A percentile compares a stretch with the other conserved stretches of the same genome.
Evolutionary conservation across 2,329 filamentous ascomycete species (phyloP).

Genomic region (Venturia aucupariae): DNA sequence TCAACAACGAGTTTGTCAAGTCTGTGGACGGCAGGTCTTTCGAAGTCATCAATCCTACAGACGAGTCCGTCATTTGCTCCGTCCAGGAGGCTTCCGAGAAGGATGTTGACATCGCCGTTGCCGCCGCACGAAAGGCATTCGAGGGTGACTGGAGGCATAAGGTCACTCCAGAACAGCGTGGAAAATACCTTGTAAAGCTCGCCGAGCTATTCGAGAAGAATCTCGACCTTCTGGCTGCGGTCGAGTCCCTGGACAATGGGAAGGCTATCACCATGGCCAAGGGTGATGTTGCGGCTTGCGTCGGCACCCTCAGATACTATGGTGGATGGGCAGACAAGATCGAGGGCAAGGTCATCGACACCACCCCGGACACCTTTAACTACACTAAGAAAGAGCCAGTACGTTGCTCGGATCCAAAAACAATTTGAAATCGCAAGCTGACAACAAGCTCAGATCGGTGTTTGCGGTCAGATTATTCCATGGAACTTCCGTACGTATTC

Average conservation of each 20-base stretch:
- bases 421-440: not conserved
- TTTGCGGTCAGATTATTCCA: slow-evolving; percentile 80
- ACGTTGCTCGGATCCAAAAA: slow-evolving; percentile 20
- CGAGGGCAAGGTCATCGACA: slow-evolving; percentile 76
- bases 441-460: slow-evolving; percentile 46
- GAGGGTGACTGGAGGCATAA: slow-evolving; percentile 58
- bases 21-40: slow-evolving; percentile 81
- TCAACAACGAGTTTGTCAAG: slow-evolving; percentile 87
- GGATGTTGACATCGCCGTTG: slow-evolving; percentile 71
- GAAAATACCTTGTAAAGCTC: slow-evolving; percentile 62
- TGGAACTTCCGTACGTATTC: slow-evolving; percentile 60
- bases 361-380: slow-evolving; percentile 68
- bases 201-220: slow-evolving; percentile 76
- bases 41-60: slow-evolving; percentile 82
- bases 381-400: slow-evolving; percentile 73
- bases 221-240: slow-evolving; percentile 62
- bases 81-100: slow-evolving; percentile 83
- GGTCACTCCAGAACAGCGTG: slow-evolving; percentile 61
- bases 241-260: slow-evolving; percentile 84
- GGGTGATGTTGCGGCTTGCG: slow-evolving; percentile 60
- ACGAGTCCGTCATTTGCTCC: slow-evolving; percentile 73
- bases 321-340: slow-evolving; percentile 91
- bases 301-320: slow-evolving; percentile 72
- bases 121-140: slow-evolving; percentile 78
- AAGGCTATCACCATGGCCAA: slow-evolving; percentile 71